Base-by-base conservation (phyloP, 345 rosid species). In the Eutrema japonicum region DNA sequence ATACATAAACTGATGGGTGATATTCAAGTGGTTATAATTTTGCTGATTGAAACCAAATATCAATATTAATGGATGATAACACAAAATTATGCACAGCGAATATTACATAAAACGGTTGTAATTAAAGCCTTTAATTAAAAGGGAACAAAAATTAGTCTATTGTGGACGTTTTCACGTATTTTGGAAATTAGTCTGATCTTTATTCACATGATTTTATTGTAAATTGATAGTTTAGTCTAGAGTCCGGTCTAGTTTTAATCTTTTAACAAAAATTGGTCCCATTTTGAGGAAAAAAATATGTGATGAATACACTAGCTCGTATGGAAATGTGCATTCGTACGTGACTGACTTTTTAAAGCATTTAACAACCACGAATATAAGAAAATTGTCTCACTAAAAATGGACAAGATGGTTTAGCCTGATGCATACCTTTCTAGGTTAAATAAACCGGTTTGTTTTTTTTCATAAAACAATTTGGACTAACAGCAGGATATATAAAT, bases 331-430 rank as follows among this genome's bases (percentile, higher is more conserved):
- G 37, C 45, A 54, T 38, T 46, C 29, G 8, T 3, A 72, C 29
- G 8, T 3, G 72, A 47, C 72, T 48, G 66, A 66, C 67, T 74
- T 66, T 30, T 6, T 14, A 47, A 55, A 37, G 55, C 64, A 54
- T 18, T 56, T 11, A 30, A 38, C 6, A 32, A 14, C 72, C 53
- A 57, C 13, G 2, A 56, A 32, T 18, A 9, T 6, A 7, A 38
- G 51, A 41, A 40, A 41, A 35, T 48, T 59, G 62, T 40, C 61
- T 49, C 38, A 1, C 48, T 51, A 49, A 45, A 66, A 50, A 49
- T 67, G 27, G 62, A 52, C 68, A 59, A 52, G 48, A 41, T 60
- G 49, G 64, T 51, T 67, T 35, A 58, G 48, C 41, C 8, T 57
- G 63, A 57, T 68, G 47, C 56, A 42, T 14, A 45, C 49, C 11